Base-by-base conservation (phyloP, 1,139 yeast genomes). In the Hansenula sp. region DNA sequence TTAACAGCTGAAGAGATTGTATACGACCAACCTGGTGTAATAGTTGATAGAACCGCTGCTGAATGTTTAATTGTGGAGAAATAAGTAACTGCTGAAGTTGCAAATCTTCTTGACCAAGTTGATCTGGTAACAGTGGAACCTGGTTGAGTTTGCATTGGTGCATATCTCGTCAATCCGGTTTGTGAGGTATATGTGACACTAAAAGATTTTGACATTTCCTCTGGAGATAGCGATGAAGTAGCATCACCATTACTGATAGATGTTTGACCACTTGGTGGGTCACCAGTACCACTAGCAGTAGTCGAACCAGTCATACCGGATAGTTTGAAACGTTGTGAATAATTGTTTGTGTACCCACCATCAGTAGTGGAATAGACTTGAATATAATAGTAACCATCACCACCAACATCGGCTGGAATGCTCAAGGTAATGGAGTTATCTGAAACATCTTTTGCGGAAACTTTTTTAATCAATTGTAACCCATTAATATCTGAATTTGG, bases 101-200 rank as follows among this genome's bases (percentile, higher is more conserved):
- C 81, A 61, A 67, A 83, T 52, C 72, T 67, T 58, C 78, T 72
- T 2, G 79, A 60, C 86, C 88, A 84, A 3, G 82, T 66, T 5
- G 82, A 71, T 24, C 77, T 80, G 1, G 96, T 84, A 13, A 88
- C 79, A 9, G 66, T 71, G 2, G 85, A 60, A 5, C 82, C 86
- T 8, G 97, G 96, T 66, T 89, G 96, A 47, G 71, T 64, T 66
- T 89, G 96, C 96, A 90, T 89, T 41, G 96, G 96, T 1, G 97
- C 97, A 64, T 68, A 87, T 61, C 88, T 74, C 2, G 84, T 76
- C 41, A 52, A 64, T 32, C 95, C 95, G 0, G 95, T 84, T 68
- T 90, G 97, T 48, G 58, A 49, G 3, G 90, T 76, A 65, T 89
- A 90, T 5, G 90, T 73, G 9, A 87, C 73, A 39, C 66, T 45